phyloP scores from a whole-genome alignment of 108 stramenopile species.

The Stephanodiscus minutulus region DNA sequence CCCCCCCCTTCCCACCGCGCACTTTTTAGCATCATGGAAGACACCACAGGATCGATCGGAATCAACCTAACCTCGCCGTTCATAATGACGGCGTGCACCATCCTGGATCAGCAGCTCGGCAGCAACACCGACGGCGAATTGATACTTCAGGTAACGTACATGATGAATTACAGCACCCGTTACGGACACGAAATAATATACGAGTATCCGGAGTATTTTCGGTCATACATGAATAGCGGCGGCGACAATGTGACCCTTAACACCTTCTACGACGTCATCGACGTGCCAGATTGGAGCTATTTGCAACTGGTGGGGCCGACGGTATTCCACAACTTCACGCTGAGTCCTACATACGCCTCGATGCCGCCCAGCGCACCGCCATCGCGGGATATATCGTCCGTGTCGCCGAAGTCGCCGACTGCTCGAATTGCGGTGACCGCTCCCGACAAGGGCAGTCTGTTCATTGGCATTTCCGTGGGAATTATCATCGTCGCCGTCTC shows the following conservation, averaged over 20 bases:
- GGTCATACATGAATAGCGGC: slow-evolving; percentile 2
- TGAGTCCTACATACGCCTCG: too few relatives aligned
- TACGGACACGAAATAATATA: slow-evolving; percentile 17
- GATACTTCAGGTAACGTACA: slow-evolving; percentile 16
- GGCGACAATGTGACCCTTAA: not conserved
- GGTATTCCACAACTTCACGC: not conserved
- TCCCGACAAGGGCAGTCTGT: too few relatives aligned
- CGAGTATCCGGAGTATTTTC: slow-evolving; percentile 24
- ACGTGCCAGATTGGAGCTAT: not conserved
- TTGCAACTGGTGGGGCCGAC: not conserved
- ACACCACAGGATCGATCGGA: not conserved
- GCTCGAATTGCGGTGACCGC: too few relatives aligned
- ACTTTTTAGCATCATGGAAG: slow-evolving; percentile 1
- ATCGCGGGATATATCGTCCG: too few relatives aligned
- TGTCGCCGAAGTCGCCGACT: too few relatives aligned
- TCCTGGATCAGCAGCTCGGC: not conserved
- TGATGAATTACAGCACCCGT: slow-evolving; percentile 17
- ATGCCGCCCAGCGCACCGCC: too few relatives aligned
- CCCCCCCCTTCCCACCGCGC: not conserved
- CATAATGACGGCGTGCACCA: not conserved
- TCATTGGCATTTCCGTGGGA: too few relatives aligned
- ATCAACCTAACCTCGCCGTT: not conserved
- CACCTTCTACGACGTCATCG: not conserved
- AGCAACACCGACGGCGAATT: not conserved
- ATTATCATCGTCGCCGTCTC: too few relatives aligned